phyloP scores from a whole-genome alignment of 1,284 basidiomycete species.

The Inonotus obliquus region DNA sequence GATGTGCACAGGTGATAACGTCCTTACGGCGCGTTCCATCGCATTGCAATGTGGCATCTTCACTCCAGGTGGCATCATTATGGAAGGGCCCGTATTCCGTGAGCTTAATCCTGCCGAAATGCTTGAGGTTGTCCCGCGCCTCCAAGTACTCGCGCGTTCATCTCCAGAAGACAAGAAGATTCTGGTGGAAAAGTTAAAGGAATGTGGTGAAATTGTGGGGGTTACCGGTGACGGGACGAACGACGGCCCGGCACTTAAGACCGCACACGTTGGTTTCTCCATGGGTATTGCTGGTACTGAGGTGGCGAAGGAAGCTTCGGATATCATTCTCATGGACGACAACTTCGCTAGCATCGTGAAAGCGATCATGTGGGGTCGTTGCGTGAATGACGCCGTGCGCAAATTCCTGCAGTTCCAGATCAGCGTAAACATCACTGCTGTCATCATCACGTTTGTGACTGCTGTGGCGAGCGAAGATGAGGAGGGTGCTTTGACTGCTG shows the following conservation, averaged over 20 bases:
- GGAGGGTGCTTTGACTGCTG: slow-evolving; percentile 85
- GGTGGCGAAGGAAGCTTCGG: slow-evolving; percentile 98
- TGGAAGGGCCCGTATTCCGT: slow-evolving; percentile 88
- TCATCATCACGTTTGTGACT: slow-evolving; percentile 90
- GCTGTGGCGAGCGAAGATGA: slow-evolving; percentile 79
- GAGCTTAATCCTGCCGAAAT: slow-evolving; percentile 51
- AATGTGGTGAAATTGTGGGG: slow-evolving; percentile 89
- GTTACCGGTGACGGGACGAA: slow-evolving; percentile 99
- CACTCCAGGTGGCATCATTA: slow-evolving; percentile 87
- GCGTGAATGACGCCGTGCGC: slow-evolving; percentile 95
- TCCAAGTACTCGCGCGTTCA: slow-evolving; percentile 88
- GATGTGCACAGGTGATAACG: slow-evolving; percentile 99
- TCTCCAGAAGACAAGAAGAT: slow-evolving; percentile 97
- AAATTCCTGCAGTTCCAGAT: slow-evolving; percentile 99
- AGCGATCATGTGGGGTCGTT: slow-evolving; percentile 98
- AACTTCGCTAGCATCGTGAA: slow-evolving; percentile 96
- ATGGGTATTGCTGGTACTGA: slow-evolving; percentile 99
- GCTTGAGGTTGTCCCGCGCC: slow-evolving; percentile 60
- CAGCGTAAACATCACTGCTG: slow-evolving; percentile 93
- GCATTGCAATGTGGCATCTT: slow-evolving; percentile 95
- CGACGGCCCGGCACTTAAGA: slow-evolving; percentile 95
- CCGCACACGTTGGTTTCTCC: slow-evolving; percentile 90
- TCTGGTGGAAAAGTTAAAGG: slow-evolving; percentile 85
- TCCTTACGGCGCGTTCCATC: slow-evolving; percentile 90
- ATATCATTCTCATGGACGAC: slow-evolving; percentile 98